These are phyloP conservation scores for Solanum chaucha DNA, from an alignment of 257 asterid genomes.

Conservation along the genomic window DNA sequence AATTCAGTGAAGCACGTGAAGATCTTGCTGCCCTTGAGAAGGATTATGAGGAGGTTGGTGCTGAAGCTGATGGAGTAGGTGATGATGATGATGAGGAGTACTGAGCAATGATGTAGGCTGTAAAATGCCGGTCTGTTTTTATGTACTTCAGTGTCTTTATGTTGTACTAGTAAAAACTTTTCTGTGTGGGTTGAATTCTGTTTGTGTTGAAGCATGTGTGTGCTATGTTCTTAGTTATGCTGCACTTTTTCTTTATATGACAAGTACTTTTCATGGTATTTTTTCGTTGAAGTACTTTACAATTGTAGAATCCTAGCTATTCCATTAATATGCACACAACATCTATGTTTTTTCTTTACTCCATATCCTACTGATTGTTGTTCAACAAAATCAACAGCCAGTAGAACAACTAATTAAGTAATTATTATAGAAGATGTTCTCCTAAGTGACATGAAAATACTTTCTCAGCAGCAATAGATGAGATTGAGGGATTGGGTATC, in stretches of 20 bases:
- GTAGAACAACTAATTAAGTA: background rate
- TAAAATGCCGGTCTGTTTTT: background rate
- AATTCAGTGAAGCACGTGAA: conserved; percentile 6
- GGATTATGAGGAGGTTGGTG: conserved; percentile 13
- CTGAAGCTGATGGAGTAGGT: background rate
- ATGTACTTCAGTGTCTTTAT: background rate
- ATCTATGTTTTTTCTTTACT: no score
- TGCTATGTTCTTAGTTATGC: background rate
- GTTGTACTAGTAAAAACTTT: background rate
- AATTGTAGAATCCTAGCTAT: no score
- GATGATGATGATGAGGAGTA: conserved; percentile 1
- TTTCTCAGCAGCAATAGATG: background rate
- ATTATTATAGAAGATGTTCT: background rate
- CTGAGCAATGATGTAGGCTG: background rate
- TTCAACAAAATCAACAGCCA: background rate
- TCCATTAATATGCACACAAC: no score
- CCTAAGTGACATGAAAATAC: background rate
- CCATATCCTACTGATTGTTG: no score
- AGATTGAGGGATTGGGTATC: no score
- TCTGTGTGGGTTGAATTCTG: background rate
- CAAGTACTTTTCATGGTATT: background rate
- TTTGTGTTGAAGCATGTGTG: background rate
- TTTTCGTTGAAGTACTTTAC: background rate
- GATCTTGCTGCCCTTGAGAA: conserved; percentile 8
- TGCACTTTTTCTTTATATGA: background rate